Percentiles rank a stretch among this genome's conserved stretches.
Conservation (phyloP, 164 flowering plant species). For the Tetrastigma voinierianum region DNA sequence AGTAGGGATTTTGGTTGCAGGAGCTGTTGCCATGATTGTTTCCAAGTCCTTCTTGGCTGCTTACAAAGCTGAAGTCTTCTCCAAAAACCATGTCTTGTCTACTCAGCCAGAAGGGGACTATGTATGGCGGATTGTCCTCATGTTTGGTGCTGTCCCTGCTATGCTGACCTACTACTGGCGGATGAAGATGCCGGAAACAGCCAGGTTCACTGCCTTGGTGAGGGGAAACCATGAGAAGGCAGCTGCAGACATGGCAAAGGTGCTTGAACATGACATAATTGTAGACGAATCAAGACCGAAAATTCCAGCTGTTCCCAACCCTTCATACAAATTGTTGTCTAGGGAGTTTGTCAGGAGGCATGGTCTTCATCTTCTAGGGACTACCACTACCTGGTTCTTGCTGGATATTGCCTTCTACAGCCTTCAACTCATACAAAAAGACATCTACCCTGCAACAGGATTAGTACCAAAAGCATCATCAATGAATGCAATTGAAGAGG, state of each 20-base stretch:
- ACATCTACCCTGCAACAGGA: constrained; percentile 38
- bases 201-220: constrained; percentile 49
- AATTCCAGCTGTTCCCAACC: not conserved
- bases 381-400: constrained; percentile 49
- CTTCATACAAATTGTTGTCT: constrained; percentile 29
- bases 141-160: constrained; percentile 59
- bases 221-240: constrained; percentile 34
- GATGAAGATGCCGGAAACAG: constrained; percentile 56
- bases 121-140: constrained; percentile 49
- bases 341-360: constrained; percentile 33
- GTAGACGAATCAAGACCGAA: not conserved
- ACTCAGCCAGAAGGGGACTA: constrained; percentile 41
- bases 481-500: constrained; percentile 43
- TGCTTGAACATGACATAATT: constrained; percentile 25
- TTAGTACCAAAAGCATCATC: constrained; percentile 10
- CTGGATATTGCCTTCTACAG: constrained; percentile 51
- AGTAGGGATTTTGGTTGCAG: constrained; percentile 24
- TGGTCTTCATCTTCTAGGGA: constrained; percentile 43
- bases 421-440: constrained; percentile 43
- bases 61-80: constrained; percentile 15
- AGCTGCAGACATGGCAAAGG: constrained; percentile 45
- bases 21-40: constrained; percentile 25
- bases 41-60: constrained; percentile 18
- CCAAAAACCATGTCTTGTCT: constrained; percentile 17
- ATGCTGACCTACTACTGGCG: constrained; percentile 50